phyloP scores from a whole-genome alignment of 805 yeast genomes.

The Barnettozyma siamensis region DNA sequence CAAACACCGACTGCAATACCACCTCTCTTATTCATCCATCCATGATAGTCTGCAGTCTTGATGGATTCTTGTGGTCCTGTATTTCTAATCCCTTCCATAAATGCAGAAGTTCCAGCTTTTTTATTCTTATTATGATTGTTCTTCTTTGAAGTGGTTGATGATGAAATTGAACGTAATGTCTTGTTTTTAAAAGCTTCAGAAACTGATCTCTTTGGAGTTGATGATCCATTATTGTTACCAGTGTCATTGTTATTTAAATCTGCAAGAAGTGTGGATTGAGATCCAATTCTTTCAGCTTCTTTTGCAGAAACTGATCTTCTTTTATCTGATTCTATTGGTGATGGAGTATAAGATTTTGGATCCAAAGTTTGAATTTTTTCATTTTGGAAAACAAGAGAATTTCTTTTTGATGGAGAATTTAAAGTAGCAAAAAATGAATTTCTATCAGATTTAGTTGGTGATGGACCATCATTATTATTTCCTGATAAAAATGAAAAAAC shows the following conservation, averaged over 20 bases:
- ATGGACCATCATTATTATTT: conserved; percentile 3
- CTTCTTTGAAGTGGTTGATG: conserved; percentile 35
- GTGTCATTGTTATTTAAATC: too few relatives aligned
- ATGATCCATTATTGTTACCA: not conserved
- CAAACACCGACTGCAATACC: conserved; percentile 82
- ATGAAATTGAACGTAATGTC: conserved; percentile 46
- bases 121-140: conserved; percentile 29
- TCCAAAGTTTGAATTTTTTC: conserved; percentile 13
- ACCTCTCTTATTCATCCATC: conserved; percentile 96
- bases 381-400: conserved; percentile 3
- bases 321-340: conserved; percentile 25
- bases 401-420: conserved; percentile 4
- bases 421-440: conserved; percentile 5
- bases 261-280: not conserved
- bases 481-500: conserved; percentile 43
- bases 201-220: conserved; percentile 35
- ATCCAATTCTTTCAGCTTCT: conserved; percentile 24
- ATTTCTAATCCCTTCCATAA: conserved; percentile 79
- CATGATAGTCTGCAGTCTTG: conserved; percentile 68
- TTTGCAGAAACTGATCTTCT: conserved; percentile 50
- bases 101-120: conserved; percentile 70
- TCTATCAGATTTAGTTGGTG: conserved; percentile 12
- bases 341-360: conserved; percentile 8
- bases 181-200: conserved; percentile 48
- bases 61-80: conserved; percentile 75